Base-by-base conservation (phyloP, 2,329 filamentous ascomycete genomes). In the Trichoderma sp. region DNA sequence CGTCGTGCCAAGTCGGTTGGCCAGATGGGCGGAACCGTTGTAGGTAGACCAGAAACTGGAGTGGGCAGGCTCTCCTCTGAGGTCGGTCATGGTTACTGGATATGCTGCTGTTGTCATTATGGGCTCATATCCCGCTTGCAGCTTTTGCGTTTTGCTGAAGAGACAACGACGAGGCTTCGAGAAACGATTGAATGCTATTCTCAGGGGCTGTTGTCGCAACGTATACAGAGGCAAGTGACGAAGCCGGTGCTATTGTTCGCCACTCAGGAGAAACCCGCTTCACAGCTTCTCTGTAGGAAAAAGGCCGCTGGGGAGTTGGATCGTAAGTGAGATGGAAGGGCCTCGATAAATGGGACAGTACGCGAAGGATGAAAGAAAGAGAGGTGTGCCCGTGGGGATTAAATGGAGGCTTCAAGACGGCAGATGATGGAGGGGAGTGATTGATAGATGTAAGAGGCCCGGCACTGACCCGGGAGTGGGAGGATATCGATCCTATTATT, bases 1-100 rank as follows among this genome's bases (percentile, higher is more conserved):
- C 71, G 79, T 50, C 30, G 64, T 81, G 68, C 81, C 78, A 69
- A 81, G 82, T 68, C 84, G 81, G 69, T 77, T 78, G 62, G 82
- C 76, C 74, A 87, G 78, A 70, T 84, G 83, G 68, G 85, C 80
- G 65, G 82, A 80, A 67, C 78, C 79, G 68, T 80, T 81, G 76
- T 87, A 87, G 78, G 80, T 84, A 71, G 83, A 79, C 85, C 85
- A 87, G 71, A 87, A 76, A 75, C 79, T 81, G 71, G 81, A 79
- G 76, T 86, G 84, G 74, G 81, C 77, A 73, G 83, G 78, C 77
- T 87, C 85, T 74, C 80, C 78, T 81, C 86, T 86, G 79, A 87
- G 75, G 75, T 87, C 85, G 82, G 85, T 83, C 85, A 87, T 87
- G 75, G 81, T 84, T 74, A 82, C 81, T 79, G 84, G 82, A 76